Percentiles rank a stretch among this genome's conserved stretches.
Evolutionary conservation across 2,329 filamentous ascomycete genomes (phyloP).

Genomic region (Exserohilum turcica): DNA sequence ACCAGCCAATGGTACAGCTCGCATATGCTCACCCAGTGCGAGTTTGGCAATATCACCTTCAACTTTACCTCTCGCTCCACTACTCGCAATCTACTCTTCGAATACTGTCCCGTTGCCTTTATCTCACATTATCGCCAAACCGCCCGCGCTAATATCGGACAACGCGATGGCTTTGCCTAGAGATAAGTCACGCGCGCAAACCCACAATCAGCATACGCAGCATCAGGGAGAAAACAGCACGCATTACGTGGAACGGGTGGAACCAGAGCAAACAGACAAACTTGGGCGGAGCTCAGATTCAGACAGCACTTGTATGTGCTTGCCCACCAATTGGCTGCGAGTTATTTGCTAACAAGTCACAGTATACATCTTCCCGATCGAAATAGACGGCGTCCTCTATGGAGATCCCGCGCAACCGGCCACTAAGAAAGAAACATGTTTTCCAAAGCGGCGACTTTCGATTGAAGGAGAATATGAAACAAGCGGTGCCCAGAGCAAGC

Average conservation of each 20-base stretch:
- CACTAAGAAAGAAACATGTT: background rate
- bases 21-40: background rate
- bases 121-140: background rate
- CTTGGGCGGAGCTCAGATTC: background rate
- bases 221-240: background rate
- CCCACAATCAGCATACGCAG: background rate
- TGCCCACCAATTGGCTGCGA: background rate
- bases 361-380: background rate
- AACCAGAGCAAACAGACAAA: background rate
- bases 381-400: background rate
- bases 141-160: too few species aligned
- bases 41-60: too few species aligned
- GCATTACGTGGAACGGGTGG: background rate
- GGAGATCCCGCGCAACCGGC: background rate
- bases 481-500: background rate
- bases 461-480: background rate
- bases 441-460: background rate
- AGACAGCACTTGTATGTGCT: background rate
- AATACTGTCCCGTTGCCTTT: background rate
- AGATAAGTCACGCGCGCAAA: slow-evolving; percentile 2
- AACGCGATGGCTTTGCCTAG: slow-evolving; percentile 2
- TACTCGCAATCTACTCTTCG: too few species aligned
- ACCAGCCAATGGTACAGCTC: background rate
- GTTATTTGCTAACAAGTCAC: background rate
- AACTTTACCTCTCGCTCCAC: too few species aligned